Evolutionary conservation across 106 monocot genomes (phyloP).

Genomic region (Agapanthus africanus): DNA sequence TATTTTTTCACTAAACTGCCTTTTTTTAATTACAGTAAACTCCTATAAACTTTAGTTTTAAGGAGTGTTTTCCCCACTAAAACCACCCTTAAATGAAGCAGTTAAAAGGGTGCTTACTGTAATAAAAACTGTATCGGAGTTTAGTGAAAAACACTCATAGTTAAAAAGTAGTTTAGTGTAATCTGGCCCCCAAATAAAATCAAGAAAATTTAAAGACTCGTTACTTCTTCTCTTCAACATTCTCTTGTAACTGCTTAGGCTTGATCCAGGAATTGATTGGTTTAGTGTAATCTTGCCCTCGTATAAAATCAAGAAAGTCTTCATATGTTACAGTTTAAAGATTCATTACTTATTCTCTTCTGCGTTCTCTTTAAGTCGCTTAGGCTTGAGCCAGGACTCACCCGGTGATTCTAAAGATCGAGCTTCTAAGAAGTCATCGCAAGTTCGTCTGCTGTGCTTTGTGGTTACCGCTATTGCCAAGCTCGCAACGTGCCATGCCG

Average conservation of each 20-base stretch:
- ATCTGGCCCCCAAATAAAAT: not conserved
- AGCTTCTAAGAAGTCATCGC: slow-evolving; percentile 48
- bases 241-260: slow-evolving; percentile 60
- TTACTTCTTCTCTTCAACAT: not conserved
- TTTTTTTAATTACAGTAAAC: too few relatives aligned
- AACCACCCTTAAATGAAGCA: too few relatives aligned
- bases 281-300: not conserved
- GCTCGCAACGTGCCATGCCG: slow-evolving; percentile 78
- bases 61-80: too few relatives aligned
- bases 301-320: not conserved
- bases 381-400: slow-evolving; percentile 56
- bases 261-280: slow-evolving; percentile 36
- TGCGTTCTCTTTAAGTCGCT: slow-evolving; percentile 38
- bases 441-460: slow-evolving; percentile 76
- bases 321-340: not conserved
- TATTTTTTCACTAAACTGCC: too few relatives aligned
- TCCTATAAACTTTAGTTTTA: too few relatives aligned
- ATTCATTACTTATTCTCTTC: too few relatives aligned
- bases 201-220: not conserved
- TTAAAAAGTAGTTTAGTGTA: not conserved
- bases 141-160: not conserved
- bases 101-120: too few relatives aligned
- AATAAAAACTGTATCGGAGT: too few relatives aligned
- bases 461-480: slow-evolving; percentile 89
- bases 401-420: slow-evolving; percentile 31